Percentiles rank a stretch among this genome's conserved stretches.
phyloP scores from a whole-genome alignment of 75 land plant species.

The Azolla pinnata region DNA sequence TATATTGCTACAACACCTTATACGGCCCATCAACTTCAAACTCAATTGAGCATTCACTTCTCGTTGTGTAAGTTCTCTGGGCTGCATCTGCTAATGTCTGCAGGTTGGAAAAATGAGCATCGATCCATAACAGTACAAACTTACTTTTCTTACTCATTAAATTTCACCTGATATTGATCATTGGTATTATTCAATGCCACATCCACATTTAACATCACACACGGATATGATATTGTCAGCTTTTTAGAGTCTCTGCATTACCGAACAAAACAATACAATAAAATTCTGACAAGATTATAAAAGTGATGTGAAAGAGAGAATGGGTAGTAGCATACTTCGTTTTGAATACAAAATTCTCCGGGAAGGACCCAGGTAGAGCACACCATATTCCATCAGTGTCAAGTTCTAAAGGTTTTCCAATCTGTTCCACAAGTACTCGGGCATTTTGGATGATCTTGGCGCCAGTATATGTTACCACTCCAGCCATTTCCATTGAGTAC shows the following conservation, averaged over 20 bases:
- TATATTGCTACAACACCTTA: no score
- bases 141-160: not conserved
- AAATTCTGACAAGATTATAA: not conserved
- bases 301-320: not conserved
- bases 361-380: slow-evolving; percentile 92
- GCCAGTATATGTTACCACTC: slow-evolving; percentile 97
- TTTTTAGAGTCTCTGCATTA: slow-evolving; percentile 66
- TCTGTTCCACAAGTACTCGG: slow-evolving; percentile 78
- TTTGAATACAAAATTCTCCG: slow-evolving; percentile 87
- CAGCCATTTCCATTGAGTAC: slow-evolving; percentile 99
- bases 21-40: slow-evolving; percentile 99
- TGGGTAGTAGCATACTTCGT: slow-evolving; percentile 70
- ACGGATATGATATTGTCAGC: slow-evolving; percentile 91
- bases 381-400: slow-evolving; percentile 99
- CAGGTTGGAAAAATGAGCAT: not conserved
- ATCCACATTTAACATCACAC: slow-evolving; percentile 99
- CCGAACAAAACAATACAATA: not conserved
- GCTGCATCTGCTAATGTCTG: slow-evolving; percentile 71
- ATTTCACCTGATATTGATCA: slow-evolving; percentile 90
- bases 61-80: slow-evolving; percentile 64
- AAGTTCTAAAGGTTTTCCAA: slow-evolving; percentile 93
- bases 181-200: slow-evolving; percentile 98
- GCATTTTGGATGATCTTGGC: slow-evolving; percentile 99
- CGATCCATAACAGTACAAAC: not conserved
- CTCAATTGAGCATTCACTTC: slow-evolving; percentile 99